Evolutionary conservation across 2,329 filamentous ascomycete genomes (phyloP).

Genomic region (Periconia sp.): DNA sequence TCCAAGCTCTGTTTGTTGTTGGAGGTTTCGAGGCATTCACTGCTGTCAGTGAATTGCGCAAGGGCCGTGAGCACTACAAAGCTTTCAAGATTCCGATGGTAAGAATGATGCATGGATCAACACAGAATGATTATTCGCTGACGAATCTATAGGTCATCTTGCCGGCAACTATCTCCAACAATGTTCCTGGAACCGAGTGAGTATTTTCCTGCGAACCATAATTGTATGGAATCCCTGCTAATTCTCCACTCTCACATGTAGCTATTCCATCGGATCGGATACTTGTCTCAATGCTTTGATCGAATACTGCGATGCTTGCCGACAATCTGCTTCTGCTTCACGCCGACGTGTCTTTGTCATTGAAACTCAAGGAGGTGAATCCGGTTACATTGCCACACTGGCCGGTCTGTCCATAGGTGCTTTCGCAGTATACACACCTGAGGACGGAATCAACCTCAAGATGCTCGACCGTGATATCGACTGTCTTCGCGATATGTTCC

Average conservation of each 20-base stretch:
- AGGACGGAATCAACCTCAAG: slow-evolving; percentile 90
- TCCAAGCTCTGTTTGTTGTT: slow-evolving; percentile 88
- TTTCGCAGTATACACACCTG: slow-evolving; percentile 91
- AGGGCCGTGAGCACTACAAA: slow-evolving; percentile 75
- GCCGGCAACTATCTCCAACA: slow-evolving; percentile 98
- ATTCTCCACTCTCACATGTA: background rate
- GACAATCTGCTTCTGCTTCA: slow-evolving; percentile 92
- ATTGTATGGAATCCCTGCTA: background rate
- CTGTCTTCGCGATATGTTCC: slow-evolving; percentile 83
- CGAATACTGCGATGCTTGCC: slow-evolving; percentile 94
- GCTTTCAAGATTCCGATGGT: slow-evolving; percentile 87
- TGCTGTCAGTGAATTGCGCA: slow-evolving; percentile 81
- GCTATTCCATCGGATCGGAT: slow-evolving; percentile 90
- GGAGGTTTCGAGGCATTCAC: slow-evolving; percentile 98
- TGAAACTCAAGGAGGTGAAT: slow-evolving; percentile 93
- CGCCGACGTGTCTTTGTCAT: slow-evolving; percentile 95
- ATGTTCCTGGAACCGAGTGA: slow-evolving; percentile 87
- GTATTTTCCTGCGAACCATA: background rate
- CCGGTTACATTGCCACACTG: slow-evolving; percentile 89
- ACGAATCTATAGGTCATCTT: slow-evolving; percentile 67
- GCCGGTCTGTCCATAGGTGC: slow-evolving; percentile 91
- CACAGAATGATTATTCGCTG: slow-evolving; percentile 48
- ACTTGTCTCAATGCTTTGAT: slow-evolving; percentile 96
- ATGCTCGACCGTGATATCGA: slow-evolving; percentile 91
- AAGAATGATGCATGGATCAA: slow-evolving; percentile 38